Evolutionary conservation across 352 stramenopile species (phyloP).

Genomic region (Pythium oligandrum): DNA sequence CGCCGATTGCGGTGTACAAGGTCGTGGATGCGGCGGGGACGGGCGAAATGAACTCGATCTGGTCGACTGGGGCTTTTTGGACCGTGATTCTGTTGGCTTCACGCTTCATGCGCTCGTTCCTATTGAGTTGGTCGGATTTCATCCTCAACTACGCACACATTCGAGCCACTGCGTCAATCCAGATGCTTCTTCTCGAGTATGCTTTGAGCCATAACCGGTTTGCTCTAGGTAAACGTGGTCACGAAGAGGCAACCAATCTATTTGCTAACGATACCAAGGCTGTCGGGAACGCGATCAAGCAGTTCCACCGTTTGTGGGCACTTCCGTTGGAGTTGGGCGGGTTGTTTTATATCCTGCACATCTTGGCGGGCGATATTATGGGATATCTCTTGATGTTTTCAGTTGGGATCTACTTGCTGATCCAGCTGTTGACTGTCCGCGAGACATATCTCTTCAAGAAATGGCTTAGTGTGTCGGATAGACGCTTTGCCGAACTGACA

Average conservation of each 20-base stretch:
- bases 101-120: constrained; percentile 27
- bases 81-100: constrained; percentile 23
- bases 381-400: constrained; percentile 33
- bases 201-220: constrained; percentile 14
- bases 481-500: constrained; percentile 13
- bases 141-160: constrained; percentile 23
- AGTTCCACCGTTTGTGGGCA: constrained; percentile 30
- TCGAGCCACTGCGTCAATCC: constrained; percentile 15
- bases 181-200: constrained; percentile 29
- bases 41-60: constrained; percentile 13
- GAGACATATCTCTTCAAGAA: constrained; percentile 16
- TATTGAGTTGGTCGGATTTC: constrained; percentile 26
- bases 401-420: constrained; percentile 39
- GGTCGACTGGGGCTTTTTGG: constrained; percentile 27
- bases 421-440: constrained; percentile 36
- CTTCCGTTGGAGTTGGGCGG: constrained; percentile 26
- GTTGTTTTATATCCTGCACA: constrained; percentile 24
- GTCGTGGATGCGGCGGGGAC: constrained; percentile 27
- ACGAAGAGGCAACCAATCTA: constrained; percentile 21
- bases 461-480: constrained; percentile 18
- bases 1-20: constrained; percentile 39
- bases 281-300: constrained; percentile 18
- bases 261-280: constrained; percentile 26
- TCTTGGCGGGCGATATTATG: constrained; percentile 14
- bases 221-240: neutral